Percentiles rank a stretch among this genome's conserved stretches.
phyloP scores from a whole-genome alignment of 2,329 filamentous ascomycete species.

The Atkinsonella texensis region DNA sequence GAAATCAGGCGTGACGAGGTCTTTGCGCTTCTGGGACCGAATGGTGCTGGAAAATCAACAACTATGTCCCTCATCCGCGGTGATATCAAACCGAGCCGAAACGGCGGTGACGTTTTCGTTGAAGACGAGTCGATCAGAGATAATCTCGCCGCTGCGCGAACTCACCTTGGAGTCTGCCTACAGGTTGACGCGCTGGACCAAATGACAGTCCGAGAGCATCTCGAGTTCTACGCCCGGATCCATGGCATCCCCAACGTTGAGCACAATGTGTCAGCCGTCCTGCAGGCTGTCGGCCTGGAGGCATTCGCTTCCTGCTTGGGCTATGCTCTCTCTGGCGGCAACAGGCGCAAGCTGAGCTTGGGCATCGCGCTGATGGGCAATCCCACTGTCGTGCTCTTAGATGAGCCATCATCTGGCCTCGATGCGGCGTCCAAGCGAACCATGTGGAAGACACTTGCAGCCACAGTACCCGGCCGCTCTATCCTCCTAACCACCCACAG shows the following conservation, averaged over 20 bases:
- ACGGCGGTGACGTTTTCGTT: slow-evolving; percentile 69
- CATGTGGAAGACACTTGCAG: slow-evolving; percentile 79
- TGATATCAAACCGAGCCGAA: slow-evolving; percentile 61
- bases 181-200: slow-evolving; percentile 80
- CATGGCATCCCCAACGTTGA: slow-evolving; percentile 65
- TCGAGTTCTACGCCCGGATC: slow-evolving; percentile 77
- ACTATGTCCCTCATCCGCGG: slow-evolving; percentile 83
- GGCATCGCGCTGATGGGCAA: slow-evolving; percentile 91
- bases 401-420: slow-evolving; percentile 81
- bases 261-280: slow-evolving; percentile 65
- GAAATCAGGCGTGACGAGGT: slow-evolving; percentile 69
- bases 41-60: slow-evolving; percentile 84
- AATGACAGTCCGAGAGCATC: slow-evolving; percentile 80
- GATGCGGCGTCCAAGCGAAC: slow-evolving; percentile 83
- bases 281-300: slow-evolving; percentile 68
- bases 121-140: slow-evolving; percentile 65
- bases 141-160: slow-evolving; percentile 58
- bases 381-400: slow-evolving; percentile 72
- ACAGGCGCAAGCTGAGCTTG: slow-evolving; percentile 83
- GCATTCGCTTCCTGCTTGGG: slow-evolving; percentile 66
- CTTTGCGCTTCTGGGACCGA: slow-evolving; percentile 80
- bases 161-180: slow-evolving; percentile 80
- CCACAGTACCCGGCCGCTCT: slow-evolving; percentile 63
- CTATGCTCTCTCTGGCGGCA: slow-evolving; percentile 71
- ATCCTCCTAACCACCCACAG: slow-evolving; percentile 84